These are phyloP conservation scores for Yarrowia bubula DNA, from an alignment of 805 yeast species.

Conservation along the genomic window DNA sequence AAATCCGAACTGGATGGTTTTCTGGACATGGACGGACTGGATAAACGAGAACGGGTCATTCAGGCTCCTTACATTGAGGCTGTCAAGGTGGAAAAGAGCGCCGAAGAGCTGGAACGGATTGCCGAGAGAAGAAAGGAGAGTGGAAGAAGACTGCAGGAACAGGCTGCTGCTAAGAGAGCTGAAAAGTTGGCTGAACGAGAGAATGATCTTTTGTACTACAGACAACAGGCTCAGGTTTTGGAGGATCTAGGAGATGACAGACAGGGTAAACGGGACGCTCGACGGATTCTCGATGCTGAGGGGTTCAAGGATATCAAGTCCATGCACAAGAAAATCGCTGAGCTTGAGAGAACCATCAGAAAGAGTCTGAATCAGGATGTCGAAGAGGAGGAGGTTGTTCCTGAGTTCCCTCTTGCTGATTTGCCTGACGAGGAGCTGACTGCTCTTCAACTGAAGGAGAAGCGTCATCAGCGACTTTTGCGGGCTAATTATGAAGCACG, in stretches of 20 bases:
- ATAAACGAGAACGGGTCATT: conserved; percentile 65
- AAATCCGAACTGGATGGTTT: conserved; percentile 56
- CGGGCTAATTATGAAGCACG: conserved; percentile 90
- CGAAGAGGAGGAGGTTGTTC: conserved; percentile 53
- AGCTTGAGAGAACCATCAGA: conserved; percentile 66
- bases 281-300: conserved; percentile 59
- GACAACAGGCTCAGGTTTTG: conserved; percentile 43
- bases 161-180: conserved; percentile 77
- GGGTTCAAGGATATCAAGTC: conserved; percentile 77
- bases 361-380: conserved; percentile 63
- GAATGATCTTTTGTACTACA: conserved; percentile 72
- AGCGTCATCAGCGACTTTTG: conserved; percentile 75
- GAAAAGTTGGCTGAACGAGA: conserved; percentile 81
- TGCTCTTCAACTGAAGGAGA: conserved; percentile 80
- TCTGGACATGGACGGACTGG: conserved; percentile 63
- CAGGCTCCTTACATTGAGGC: conserved; percentile 75
- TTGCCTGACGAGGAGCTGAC: conserved; percentile 79
- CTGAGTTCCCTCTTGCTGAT: conserved; percentile 71
- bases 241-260: conserved; percentile 48
- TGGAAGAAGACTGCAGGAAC: conserved; percentile 87
- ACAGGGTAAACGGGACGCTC: conserved; percentile 51
- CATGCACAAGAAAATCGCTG: conserved; percentile 60
- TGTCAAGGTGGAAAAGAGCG: conserved; percentile 67
- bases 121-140: conserved; percentile 80
- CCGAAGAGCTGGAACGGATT: conserved; percentile 74